Percentiles rank a stretch among this genome's conserved stretches.
phyloP scores from a whole-genome alignment of 2,329 filamentous ascomycete species.

The Pleochaeta shiraiana region DNA sequence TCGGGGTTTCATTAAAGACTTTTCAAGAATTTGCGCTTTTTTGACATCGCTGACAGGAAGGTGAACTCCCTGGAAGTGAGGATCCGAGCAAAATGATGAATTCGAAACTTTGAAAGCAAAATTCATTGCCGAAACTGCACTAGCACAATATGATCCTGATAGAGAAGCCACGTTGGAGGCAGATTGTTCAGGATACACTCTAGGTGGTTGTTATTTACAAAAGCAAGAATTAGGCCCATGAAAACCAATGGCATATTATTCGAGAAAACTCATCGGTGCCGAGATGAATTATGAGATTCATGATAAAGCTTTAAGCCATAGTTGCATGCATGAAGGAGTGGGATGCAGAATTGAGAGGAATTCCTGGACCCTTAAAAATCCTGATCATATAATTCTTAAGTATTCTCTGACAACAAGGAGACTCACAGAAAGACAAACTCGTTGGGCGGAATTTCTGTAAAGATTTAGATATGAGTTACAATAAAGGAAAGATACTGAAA shows the following conservation, averaged over 20 bases:
- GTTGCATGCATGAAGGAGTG: background rate
- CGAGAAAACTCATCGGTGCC: background rate
- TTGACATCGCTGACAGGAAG: background rate
- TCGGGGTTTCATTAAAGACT: background rate
- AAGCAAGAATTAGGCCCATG: background rate
- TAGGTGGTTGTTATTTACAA: background rate
- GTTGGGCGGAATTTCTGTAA: background rate
- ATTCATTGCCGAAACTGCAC: background rate
- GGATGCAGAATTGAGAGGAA: background rate
- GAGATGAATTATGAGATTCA: background rate
- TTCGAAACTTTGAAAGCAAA: background rate
- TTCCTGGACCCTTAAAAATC: background rate
- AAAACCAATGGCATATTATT: background rate
- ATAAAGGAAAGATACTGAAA: slow-evolving; percentile 1
- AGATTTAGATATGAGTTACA: background rate
- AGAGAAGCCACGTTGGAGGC: background rate
- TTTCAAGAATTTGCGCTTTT: background rate
- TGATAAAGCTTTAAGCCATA: background rate
- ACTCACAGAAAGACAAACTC: background rate
- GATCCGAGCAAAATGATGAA: background rate
- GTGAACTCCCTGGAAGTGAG: background rate
- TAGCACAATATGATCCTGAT: background rate
- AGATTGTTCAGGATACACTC: background rate
- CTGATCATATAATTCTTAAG: slow-evolving; percentile 1
- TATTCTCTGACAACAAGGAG: background rate